Percentiles rank a stretch among this genome's conserved stretches.
phyloP scores from a whole-genome alignment of 2,329 filamentous ascomycete species.

The Geosmithia morbida region DNA sequence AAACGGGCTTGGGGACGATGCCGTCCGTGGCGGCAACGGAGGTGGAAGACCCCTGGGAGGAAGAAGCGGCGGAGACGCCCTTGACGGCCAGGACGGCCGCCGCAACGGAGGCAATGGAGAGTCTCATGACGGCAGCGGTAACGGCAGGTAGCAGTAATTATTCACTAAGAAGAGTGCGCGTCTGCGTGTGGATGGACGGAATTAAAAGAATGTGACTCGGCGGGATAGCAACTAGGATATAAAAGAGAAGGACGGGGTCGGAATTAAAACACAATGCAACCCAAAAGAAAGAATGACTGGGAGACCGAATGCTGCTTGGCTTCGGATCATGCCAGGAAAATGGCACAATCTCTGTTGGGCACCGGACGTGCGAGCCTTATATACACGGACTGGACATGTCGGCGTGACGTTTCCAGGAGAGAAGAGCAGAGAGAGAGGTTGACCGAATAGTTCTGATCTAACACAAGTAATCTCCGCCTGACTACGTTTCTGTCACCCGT shows the following conservation, averaged over 20 bases:
- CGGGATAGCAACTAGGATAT: not conserved
- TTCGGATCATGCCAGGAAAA: too few relatives aligned
- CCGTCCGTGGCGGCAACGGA: too few relatives aligned
- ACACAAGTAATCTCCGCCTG: not conserved
- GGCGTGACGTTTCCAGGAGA: not conserved
- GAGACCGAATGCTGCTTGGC: too few relatives aligned
- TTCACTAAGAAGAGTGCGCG: too few relatives aligned
- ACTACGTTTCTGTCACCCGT: not conserved
- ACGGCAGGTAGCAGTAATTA: too few relatives aligned
- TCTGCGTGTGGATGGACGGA: too few relatives aligned
- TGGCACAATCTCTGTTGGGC: not conserved
- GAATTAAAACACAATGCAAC: not conserved
- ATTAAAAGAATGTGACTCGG: not conserved
- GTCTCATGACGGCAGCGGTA: not conserved
- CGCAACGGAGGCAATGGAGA: not conserved
- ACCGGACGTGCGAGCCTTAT: not conserved
- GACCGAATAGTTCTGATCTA: not conserved
- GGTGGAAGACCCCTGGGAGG: too few relatives aligned
- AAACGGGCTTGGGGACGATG: not conserved
- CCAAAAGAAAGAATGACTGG: not conserved
- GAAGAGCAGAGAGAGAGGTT: not conserved
- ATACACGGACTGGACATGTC: not conserved
- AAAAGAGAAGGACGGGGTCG: not conserved
- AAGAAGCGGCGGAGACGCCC: not conserved
- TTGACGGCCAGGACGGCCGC: not conserved